These are phyloP conservation scores for Chrysoporthe austroafricana DNA, from an alignment of 2,329 filamentous ascomycete genomes.

Conservation along the genomic window DNA sequence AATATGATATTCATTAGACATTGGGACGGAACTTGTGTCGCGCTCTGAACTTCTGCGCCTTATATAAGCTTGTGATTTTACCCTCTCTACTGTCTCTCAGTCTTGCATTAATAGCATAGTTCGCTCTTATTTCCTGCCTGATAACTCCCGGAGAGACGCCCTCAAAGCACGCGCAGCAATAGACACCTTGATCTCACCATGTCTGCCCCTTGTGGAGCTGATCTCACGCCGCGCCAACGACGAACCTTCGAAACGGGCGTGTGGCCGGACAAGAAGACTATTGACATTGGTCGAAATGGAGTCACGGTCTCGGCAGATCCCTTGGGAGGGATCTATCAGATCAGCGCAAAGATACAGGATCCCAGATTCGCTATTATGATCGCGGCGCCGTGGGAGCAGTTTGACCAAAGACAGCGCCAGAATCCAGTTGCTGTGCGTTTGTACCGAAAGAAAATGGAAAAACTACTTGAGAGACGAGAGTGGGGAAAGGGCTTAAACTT, in stretches of 20 bases:
- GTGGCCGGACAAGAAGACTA: constrained; percentile 27
- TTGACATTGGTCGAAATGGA: constrained; percentile 29
- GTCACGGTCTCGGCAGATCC: constrained; percentile 28
- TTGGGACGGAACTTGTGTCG: too few species aligned
- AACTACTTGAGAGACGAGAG: constrained; percentile 8
- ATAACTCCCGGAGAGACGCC: neutral
- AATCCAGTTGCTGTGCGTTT: constrained; percentile 27
- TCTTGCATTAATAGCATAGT: too few species aligned
- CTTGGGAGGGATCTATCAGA: constrained; percentile 26
- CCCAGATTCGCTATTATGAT: constrained; percentile 30
- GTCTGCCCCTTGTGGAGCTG: neutral
- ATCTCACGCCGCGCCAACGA: neutral
- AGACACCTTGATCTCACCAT: neutral
- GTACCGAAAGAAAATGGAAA: constrained; percentile 30
- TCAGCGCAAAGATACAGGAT: constrained; percentile 19
- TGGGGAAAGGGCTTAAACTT: constrained; percentile 16
- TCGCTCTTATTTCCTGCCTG: too few species aligned
- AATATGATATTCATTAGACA: too few species aligned
- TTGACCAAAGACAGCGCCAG: constrained; percentile 26
- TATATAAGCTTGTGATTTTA: too few species aligned
- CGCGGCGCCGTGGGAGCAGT: constrained; percentile 31
- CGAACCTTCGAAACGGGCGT: neutral
- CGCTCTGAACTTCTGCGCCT: too few species aligned
- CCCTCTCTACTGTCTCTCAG: too few species aligned
- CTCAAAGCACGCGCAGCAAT: neutral